Evolutionary conservation across 176 grass and related monocot species (phyloP).

Genomic region (Carex cristatella): DNA sequence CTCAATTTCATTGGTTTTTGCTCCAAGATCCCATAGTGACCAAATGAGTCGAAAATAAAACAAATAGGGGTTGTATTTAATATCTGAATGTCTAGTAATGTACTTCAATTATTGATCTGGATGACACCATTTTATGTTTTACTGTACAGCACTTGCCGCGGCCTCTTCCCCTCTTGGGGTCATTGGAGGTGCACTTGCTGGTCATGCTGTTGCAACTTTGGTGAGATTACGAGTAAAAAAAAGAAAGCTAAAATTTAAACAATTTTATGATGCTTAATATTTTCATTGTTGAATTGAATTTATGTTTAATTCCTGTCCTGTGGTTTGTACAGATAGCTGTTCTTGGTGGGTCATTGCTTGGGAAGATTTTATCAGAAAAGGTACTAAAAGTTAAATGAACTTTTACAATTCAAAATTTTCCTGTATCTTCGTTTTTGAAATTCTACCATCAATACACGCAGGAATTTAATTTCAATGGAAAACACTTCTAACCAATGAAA

Average conservation of each 20-base stretch:
- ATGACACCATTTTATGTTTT: conserved; percentile 14
- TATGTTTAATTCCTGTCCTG: background rate
- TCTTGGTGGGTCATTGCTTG: conserved; percentile 90
- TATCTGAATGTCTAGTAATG: background rate
- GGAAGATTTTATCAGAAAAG: conserved; percentile 92
- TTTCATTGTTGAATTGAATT: background rate
- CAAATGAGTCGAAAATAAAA: background rate
- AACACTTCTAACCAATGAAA: background rate
- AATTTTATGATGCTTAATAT: background rate
- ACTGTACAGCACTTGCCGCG: conserved; percentile 68
- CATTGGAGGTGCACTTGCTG: conserved; percentile 77
- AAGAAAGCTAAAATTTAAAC: background rate
- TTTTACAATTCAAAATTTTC: background rate
- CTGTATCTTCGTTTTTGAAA: background rate
- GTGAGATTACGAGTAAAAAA: conserved; percentile 38
- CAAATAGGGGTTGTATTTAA: background rate
- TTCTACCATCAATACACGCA: background rate
- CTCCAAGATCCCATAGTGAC: background rate
- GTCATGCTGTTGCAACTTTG: conserved; percentile 90
- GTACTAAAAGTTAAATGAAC: conserved; percentile 23
- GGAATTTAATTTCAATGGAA: background rate
- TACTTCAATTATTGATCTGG: background rate
- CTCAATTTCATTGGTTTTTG: background rate
- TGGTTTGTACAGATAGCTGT: conserved; percentile 63
- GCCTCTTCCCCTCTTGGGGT: conserved; percentile 97